Evolutionary conservation across 23 red algal species (phyloP).

Genomic region (Gracilaria domingensis): DNA sequence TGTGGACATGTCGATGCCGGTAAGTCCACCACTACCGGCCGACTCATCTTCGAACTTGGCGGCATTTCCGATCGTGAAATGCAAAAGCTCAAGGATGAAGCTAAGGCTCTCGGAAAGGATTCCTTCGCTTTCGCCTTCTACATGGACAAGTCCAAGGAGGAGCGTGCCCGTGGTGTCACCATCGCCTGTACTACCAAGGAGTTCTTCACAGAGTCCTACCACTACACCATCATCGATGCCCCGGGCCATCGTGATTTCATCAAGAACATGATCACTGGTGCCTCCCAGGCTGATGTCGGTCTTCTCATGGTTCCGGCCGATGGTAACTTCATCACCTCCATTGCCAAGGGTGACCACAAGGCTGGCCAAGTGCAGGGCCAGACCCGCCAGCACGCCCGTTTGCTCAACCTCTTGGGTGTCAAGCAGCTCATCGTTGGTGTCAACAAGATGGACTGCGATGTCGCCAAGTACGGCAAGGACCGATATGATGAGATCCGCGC

Average conservation of each 20-base stretch:
- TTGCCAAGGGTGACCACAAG: constrained; percentile 90
- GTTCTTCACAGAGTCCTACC: constrained; percentile 74
- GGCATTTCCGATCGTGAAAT: constrained; percentile 94
- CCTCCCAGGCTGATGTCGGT: constrained; percentile 90
- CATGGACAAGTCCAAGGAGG: constrained; percentile 90
- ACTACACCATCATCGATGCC: constrained; percentile 91
- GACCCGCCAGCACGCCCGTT: constrained; percentile 90
- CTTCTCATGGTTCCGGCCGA: constrained; percentile 92
- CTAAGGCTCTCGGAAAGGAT: constrained; percentile 97
- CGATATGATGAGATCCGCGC: constrained; percentile 92
- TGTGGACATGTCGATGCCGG: constrained; percentile 99
- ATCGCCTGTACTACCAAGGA: constrained; percentile 90
- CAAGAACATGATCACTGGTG: constrained; percentile 88
- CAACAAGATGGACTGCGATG: constrained; percentile 99
- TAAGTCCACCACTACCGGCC: constrained; percentile 95
- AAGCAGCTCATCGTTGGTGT: constrained; percentile 92
- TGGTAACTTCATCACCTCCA: constrained; percentile 83
- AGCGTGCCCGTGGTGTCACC: constrained; percentile 94
- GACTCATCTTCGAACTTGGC: constrained; percentile 94
- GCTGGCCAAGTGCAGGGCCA: constrained; percentile 89
- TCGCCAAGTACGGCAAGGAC: constrained; percentile 92
- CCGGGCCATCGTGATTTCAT: constrained; percentile 99
- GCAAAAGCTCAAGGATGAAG: constrained; percentile 99
- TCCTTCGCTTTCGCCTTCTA: constrained; percentile 97
- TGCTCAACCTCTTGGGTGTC: constrained; percentile 91